Conservation (phyloP, 768 basidiomycete genomes). For the Clitopilus hobsonii region DNA sequence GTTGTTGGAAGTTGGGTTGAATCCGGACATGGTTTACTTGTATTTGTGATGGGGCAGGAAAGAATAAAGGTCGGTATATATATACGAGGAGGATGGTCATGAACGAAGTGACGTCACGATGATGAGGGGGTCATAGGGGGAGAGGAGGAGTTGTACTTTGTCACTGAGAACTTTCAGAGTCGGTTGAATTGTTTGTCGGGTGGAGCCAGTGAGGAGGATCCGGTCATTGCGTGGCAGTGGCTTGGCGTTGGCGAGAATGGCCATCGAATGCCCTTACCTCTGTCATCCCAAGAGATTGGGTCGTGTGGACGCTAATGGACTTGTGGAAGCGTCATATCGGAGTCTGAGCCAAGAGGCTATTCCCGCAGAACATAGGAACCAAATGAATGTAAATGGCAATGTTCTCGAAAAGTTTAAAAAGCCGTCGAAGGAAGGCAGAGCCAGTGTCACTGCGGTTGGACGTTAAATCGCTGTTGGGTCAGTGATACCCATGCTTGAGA, state of each 20-base stretch:
- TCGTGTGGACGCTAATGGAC: not conserved
- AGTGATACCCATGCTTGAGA: too few species aligned
- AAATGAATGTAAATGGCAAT: too few species aligned
- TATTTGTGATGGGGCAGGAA: not conserved
- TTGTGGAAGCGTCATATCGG: too few species aligned
- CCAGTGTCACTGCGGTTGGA: too few species aligned
- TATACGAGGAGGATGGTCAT: not conserved
- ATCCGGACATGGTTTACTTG: slow-evolving; percentile 1
- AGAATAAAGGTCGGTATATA: not conserved
- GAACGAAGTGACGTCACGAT: not conserved
- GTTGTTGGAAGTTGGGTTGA: not conserved
- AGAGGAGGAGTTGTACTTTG: not conserved
- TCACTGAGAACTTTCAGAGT: not conserved
- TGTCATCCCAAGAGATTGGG: not conserved
- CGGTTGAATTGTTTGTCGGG: not conserved
- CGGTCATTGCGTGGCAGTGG: not conserved
- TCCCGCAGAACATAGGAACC: too few species aligned
- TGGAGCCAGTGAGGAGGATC: not conserved
- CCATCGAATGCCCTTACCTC: not conserved
- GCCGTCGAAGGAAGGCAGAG: too few species aligned
- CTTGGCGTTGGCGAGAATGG: not conserved
- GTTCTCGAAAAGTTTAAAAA: too few species aligned
- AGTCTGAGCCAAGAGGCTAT: too few species aligned
- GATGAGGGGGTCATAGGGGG: not conserved
- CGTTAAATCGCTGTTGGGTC: too few species aligned